phyloP scores from a whole-genome alignment of 2,329 filamentous ascomycete species.

The Fusarium scirpi region DNA sequence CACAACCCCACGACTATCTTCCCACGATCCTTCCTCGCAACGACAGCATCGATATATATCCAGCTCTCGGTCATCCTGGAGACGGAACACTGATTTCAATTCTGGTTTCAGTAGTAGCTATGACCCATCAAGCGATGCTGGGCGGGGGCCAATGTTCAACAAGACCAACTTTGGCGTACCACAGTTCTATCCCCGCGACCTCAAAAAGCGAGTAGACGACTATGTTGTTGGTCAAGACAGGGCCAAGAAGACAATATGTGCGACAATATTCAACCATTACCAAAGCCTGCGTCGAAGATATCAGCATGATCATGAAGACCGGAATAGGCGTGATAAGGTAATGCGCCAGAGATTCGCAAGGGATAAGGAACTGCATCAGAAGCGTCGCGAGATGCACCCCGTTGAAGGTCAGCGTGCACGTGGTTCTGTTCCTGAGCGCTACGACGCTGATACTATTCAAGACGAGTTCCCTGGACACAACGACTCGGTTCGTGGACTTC shows the following conservation, averaged over 20 bases:
- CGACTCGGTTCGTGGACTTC: conserved; percentile 59
- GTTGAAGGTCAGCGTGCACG: conserved; percentile 75
- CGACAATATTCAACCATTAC: conserved; percentile 97
- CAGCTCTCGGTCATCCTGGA: conserved; percentile 46
- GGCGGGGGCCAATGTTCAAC: conserved; percentile 70
- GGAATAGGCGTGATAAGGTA: conserved; percentile 70
- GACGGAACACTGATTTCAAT: conserved; percentile 63
- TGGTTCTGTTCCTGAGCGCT: conserved; percentile 46
- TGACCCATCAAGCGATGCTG: conserved; percentile 65
- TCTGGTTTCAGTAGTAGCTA: conserved; percentile 71
- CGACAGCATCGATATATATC: conserved; percentile 46
- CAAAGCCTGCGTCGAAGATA: conserved; percentile 84
- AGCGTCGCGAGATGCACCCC: conserved; percentile 72
- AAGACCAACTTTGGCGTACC: conserved; percentile 70
- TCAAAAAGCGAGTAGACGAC: conserved; percentile 93
- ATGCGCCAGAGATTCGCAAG: conserved; percentile 77
- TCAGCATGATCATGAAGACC: conserved; percentile 78
- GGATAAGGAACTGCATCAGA: conserved; percentile 70
- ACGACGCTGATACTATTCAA: conserved; percentile 56
- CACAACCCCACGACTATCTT: conserved; percentile 8
- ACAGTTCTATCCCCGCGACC: conserved; percentile 72
- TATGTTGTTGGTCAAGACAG: conserved; percentile 97
- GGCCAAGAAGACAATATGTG: conserved; percentile 92
- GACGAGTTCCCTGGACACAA: conserved; percentile 68
- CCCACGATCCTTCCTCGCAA: conserved; percentile 7